These are phyloP conservation scores for Debaryomyces singareniensis DNA, from an alignment of 1,139 yeast species.

Conservation along the genomic window DNA sequence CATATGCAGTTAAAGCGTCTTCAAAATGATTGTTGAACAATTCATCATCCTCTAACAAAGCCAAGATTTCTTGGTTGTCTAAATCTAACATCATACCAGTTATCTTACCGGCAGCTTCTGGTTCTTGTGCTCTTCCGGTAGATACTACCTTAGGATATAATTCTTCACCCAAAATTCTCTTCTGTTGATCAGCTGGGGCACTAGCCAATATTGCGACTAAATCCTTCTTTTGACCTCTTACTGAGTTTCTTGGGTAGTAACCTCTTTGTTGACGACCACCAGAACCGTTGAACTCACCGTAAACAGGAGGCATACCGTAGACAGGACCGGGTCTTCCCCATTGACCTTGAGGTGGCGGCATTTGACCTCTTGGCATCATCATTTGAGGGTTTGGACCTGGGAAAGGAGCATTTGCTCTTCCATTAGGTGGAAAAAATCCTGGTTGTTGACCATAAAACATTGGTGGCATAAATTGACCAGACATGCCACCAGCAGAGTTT, in stretches of 20 bases:
- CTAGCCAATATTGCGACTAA: constrained; percentile 56
- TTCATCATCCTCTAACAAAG: constrained; percentile 83
- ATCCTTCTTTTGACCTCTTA: constrained; percentile 32
- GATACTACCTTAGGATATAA: constrained; percentile 91
- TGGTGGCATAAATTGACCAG: constrained; percentile 95
- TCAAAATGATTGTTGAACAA: constrained; percentile 87
- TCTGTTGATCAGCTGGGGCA: constrained; percentile 82
- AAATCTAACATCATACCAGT: constrained; percentile 98
- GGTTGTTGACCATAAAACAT: constrained; percentile 91
- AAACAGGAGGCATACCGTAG: constrained; percentile 82
- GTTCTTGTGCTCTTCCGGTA: constrained; percentile 80
- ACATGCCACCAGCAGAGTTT: constrained; percentile 86
- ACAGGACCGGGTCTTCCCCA: constrained; percentile 74
- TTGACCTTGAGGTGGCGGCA: constrained; percentile 66
- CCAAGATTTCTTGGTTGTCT: constrained; percentile 87
- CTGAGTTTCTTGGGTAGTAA: constrained; percentile 38
- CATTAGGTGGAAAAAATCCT: constrained; percentile 72
- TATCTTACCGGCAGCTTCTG: constrained; percentile 96
- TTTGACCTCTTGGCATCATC: constrained; percentile 78
- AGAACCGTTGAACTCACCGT: constrained; percentile 53
- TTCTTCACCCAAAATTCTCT: constrained; percentile 96
- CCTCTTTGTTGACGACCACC: constrained; percentile 33
- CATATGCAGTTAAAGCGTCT: constrained; percentile 92
- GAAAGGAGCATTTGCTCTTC: constrained; percentile 78
- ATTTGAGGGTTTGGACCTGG: constrained; percentile 85